Base-by-base conservation (phyloP, 1,284 basidiomycete genomes). In the Xerocomus amazonicus region DNA sequence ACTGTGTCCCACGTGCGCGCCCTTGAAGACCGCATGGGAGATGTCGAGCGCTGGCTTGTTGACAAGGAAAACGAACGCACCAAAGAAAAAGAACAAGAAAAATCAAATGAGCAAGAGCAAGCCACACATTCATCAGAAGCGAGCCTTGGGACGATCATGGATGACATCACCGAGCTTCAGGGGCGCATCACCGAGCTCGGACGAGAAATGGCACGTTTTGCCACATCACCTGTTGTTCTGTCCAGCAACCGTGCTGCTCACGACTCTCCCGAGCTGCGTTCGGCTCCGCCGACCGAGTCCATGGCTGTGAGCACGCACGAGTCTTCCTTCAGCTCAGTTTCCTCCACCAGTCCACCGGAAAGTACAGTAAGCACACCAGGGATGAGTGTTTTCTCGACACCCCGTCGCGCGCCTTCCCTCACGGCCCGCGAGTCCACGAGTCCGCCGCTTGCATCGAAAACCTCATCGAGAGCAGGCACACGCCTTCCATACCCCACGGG, bases 11-110 rank as follows among this genome's bases (percentile, higher is more conserved):
- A 90, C 58, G 87, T 89, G 2, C 82, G 88, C 44, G 87, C 88
- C 0, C 69, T 90, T 13, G 87, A 90, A 58, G 88, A 90, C 23
- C 78, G 87, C 29, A 90, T 90, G 87, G 80, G 83, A 54, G 88
- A 90, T 49, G 88, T 90, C 17, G 87, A 90, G 62, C 76, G 81
- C 36, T 90, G 86, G 84, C 73, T 90, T 12, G 87, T 90, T 3
- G 86, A 88, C 51, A 87, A 83, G 62, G 86, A 88, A 65, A 79
- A 73, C 43, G 76, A 78, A 51, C 58, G 67, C 9, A 35, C 41
- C 19, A 66, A 56, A 73, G 63, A 67, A 9, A 57, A 58, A 3
- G 59, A 50, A 7, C 51, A 52, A 34, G 50, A 51, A 44, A 46
- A 51, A 10, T 37, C 4, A 3, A 49, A 51, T 64, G 62, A 65